phyloP scores from a whole-genome alignment of 148 eudicot species.

The Chenopodium quinoa region DNA sequence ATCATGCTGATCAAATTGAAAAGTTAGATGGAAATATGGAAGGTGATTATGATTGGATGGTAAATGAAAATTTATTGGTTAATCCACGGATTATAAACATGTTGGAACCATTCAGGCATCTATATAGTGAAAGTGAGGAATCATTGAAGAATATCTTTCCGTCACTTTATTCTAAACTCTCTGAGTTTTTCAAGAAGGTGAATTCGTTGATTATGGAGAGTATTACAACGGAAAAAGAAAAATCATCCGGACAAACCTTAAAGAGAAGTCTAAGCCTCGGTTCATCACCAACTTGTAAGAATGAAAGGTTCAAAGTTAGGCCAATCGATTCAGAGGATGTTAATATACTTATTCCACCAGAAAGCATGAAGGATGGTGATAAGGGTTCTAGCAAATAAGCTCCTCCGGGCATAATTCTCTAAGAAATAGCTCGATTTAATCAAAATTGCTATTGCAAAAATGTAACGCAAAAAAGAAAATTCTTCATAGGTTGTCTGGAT shows the following conservation, averaged over 20 bases:
- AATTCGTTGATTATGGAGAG: slow-evolving; percentile 23
- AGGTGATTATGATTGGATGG: not conserved
- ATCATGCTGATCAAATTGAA: not conserved
- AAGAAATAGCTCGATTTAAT: too few species aligned
- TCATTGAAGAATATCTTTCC: slow-evolving; percentile 26
- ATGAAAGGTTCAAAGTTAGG: slow-evolving; percentile 26
- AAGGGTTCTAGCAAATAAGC: not conserved
- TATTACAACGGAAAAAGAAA: slow-evolving; percentile 2
- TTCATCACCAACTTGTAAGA: slow-evolving; percentile 13
- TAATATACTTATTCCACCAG: slow-evolving; percentile 3
- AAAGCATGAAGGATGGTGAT: not conserved
- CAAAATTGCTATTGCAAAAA: too few species aligned
- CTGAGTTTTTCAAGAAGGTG: slow-evolving; percentile 30
- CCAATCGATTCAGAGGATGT: slow-evolving; percentile 27
- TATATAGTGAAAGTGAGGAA: slow-evolving; percentile 25
- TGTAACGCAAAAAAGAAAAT: too few species aligned
- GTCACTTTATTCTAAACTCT: slow-evolving; percentile 20
- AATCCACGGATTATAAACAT: slow-evolving; percentile 25
- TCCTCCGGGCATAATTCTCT: not conserved
- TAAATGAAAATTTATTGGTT: not conserved
- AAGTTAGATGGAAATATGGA: not conserved
- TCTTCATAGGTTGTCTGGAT: too few species aligned
- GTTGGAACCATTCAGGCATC: slow-evolving; percentile 28
- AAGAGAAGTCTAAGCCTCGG: slow-evolving; percentile 31
- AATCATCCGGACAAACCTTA: not conserved